These are phyloP conservation scores for Schwanniomyces sp. DNA, from an alignment of 805 yeast genomes.

Conservation along the genomic window DNA sequence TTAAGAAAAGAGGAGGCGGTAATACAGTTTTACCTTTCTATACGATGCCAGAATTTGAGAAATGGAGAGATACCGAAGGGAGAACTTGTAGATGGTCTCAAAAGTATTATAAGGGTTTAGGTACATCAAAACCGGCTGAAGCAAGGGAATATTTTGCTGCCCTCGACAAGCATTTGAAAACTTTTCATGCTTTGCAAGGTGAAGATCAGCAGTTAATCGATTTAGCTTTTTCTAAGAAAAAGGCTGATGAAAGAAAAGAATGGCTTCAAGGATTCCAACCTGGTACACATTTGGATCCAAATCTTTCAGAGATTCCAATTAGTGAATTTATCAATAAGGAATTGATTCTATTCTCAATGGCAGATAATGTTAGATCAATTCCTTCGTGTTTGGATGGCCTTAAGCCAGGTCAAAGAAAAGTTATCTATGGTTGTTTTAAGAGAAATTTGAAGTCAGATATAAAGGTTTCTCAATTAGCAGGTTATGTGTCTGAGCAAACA, in stretches of 20 bases:
- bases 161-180: constrained; percentile 81
- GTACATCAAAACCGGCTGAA: constrained; percentile 85
- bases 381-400: constrained; percentile 94
- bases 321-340: constrained; percentile 94
- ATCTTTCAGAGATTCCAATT: constrained; percentile 75
- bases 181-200: constrained; percentile 76
- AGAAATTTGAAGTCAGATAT: constrained; percentile 74
- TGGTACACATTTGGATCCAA: constrained; percentile 88
- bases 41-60: constrained; percentile 93
- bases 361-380: constrained; percentile 92
- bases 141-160: constrained; percentile 86
- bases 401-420: constrained; percentile 96
- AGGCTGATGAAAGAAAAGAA: constrained; percentile 95
- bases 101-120: constrained; percentile 97
- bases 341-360: constrained; percentile 91
- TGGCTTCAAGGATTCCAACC: constrained; percentile 92
- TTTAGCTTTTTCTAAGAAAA: constrained; percentile 89
- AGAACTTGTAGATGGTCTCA: constrained; percentile 76
- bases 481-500: constrained; percentile 84
- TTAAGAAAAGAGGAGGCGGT: constrained; percentile 57
- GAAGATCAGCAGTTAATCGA: constrained; percentile 80
- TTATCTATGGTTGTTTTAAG: constrained; percentile 83
- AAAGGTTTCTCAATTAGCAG: constrained; percentile 88
- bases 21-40: constrained; percentile 71
- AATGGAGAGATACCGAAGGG: constrained; percentile 89